Evolutionary conservation across 768 basidiomycete genomes (phyloP), one percentile per base, ranked within the genome.

Genomic region (Xerocomus brunneocitrinus): DNA sequence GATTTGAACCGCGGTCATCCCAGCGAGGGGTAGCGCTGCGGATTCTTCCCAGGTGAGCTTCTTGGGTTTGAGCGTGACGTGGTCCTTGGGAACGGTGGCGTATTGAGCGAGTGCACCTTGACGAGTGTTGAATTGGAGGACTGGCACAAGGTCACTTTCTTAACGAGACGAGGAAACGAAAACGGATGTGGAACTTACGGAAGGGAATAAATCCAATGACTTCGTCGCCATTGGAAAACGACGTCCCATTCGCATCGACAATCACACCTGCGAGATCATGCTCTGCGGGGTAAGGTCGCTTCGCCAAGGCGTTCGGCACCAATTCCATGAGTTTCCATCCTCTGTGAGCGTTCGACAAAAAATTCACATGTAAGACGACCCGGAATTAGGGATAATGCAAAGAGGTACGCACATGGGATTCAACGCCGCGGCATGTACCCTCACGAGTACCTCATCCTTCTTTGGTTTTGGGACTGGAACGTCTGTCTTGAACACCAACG

Each of bases 21-120:
- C 81, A 1, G 79, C 78, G n/a, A 87, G 62, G 0, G 79, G 68
- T 6, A 91, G 62, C 0, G 84, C 84, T 1, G 87, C 76, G 0
- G 85, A 86, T 63, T 88, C 73, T 1, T 74, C 72, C 24, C 80
- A 75, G 3, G 76, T 71, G 45, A 89, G 53, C 51, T 75, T 76
- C 3, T 67, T 32, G 1, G 87, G 87, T 38, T 69, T 67, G 10
- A 10, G 47, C 10, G 34, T 40, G 49, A 66, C 42, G 6, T 59
- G 31, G 22, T 85, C 55, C 75, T 85, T 55, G 72, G 76, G 76
- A n/a, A 84, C 63, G 3, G 71, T 64, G 8, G 69, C 64, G 59
- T 87, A 89, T 64, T 89, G 72, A 5, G 79, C 74, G 24, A 90
- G 74, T 4, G 79, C 68, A 5, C 88, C 88, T 61, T 79, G 74